phyloP scores from a whole-genome alignment of 2,329 filamentous ascomycete genomes.

The Phaeosphaeria sp. region DNA sequence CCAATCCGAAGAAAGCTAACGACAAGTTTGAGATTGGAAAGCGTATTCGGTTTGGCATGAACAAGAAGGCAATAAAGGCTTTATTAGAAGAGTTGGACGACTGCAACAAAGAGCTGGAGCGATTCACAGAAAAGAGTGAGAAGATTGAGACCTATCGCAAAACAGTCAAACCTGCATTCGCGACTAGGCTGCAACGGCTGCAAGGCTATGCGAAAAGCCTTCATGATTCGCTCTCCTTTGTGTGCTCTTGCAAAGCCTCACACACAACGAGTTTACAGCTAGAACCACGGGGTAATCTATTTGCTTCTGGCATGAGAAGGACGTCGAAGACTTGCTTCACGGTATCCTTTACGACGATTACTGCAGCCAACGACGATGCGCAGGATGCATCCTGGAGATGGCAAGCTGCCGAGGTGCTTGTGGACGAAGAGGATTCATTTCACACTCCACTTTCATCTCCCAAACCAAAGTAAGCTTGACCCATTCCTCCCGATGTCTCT shows the following conservation, averaged over 20 bases:
- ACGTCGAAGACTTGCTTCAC: conserved; percentile 38
- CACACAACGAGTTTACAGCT: conserved; percentile 44
- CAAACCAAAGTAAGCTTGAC: conserved; percentile 28
- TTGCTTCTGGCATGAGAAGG: conserved; percentile 26
- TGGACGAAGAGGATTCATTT: conserved; percentile 32
- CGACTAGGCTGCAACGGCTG: conserved; percentile 39
- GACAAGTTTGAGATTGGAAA: conserved; percentile 46
- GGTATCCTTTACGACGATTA: conserved; percentile 39
- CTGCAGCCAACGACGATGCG: conserved; percentile 10
- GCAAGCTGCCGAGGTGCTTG: conserved; percentile 42
- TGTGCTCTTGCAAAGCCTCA: conserved; percentile 41
- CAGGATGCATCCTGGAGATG: conserved; percentile 30
- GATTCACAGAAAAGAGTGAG: conserved; percentile 47
- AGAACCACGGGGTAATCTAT: conserved; percentile 36
- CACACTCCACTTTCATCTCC: conserved; percentile 14
- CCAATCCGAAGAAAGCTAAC: conserved; percentile 39
- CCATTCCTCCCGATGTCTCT: too few relatives aligned
- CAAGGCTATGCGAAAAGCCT: conserved; percentile 43
- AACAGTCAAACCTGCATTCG: conserved; percentile 42
- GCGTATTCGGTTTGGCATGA: conserved; percentile 45
- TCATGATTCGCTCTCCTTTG: conserved; percentile 43
- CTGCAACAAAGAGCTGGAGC: conserved; percentile 48
- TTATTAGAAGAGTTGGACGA: conserved; percentile 45
- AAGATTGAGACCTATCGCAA: conserved; percentile 46
- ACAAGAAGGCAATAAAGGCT: conserved; percentile 44